Base-by-base conservation (phyloP, 139 green algal species). In the Chlorella sp. region DNA sequence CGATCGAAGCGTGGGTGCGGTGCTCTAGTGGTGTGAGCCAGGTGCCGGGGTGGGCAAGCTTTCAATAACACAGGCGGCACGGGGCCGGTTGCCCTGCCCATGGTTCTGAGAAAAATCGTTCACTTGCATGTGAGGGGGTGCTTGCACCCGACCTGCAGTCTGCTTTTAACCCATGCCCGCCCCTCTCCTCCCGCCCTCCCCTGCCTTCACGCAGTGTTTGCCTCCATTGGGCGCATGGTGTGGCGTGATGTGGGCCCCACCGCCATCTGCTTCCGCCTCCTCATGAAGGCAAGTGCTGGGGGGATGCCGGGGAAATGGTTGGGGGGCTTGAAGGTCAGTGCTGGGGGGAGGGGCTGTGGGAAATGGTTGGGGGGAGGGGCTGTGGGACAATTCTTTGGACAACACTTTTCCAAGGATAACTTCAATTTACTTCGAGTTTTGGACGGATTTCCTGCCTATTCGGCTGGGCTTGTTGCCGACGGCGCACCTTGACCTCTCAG, bases 171-270 rank as follows among this genome's bases (percentile, higher is more conserved):
- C 97, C 82, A 91, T 91, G 14, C 71, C n/a, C 28, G 30, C 5
- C 77, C 28, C 77, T 0, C 9, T 18, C 7, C 76, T 32, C 12
- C 71, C 15, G 71, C 71, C 30, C 16, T 57, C 37, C 77, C 26
- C 75, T 48, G 12, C 0, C 19, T 30, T 15, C 32, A 2, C 36
- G 53, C 87, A 60, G 86, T 96, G 0, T 94, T 96, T 92, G 91
- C 87, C 9, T 83, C 69, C 53, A 92, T 94, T 86, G 86, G 97
- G 0, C 92, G 97, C 61, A 95, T 96, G 34, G 94, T 98, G 26
- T 98, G 95, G 95, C 94, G 95, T 28, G 98, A 99, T 91, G 92
- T 99, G 22, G 97, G 97, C 14, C 86, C 79, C 36, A 97, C 96
- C 3, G 96, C 97, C 9, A 60, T 99, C 42, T 86, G 84, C 36